Base-by-base conservation (phyloP, 116 monocot genomes). In the Iris pallida region DNA sequence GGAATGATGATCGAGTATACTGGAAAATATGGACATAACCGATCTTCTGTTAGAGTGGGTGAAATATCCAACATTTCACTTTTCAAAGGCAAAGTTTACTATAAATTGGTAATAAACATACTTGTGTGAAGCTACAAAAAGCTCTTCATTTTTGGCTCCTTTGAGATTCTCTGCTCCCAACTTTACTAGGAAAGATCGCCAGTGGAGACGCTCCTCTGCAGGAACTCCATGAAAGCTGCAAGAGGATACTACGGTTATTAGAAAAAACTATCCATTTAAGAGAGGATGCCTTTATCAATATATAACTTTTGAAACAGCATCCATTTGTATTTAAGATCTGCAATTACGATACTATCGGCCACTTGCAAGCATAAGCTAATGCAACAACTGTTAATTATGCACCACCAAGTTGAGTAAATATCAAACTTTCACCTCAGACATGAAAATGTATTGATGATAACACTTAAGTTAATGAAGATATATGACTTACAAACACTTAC, bases 91-190 rank as follows among this genome's bases (percentile, higher is more conserved):
- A 59, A 59, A 59, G 20, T 6, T 41, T 7, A 20, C 12, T 5
- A 59, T 41, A 45, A 6, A 16, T 15, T 44, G 45, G 19, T 19
- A 48, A 8, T 18, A 64, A 0, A 42, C 76, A 61, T 87, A 96
- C 96, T 96, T 96, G 87, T 96, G 92, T 14, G 96, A 87, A 63
- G 96, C 96, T 66, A 96, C 92, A 67, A 89, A 83, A 68, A 96
- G 96, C 42, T 96, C 96, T 75, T 96, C 96, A 69, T 86, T 89
- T 73, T 89, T 96, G 42, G 92, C 85, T 63, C 89, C 91, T 72
- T 87, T 96, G 47, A 92, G 96, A 68, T 96, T 96, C 52, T 96
- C 92, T 8, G 89, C 65, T 76, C 96, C 96, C 30, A 96, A 73
- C 71, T 96, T 96, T 42, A 96, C 87, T 7, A 96, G 74, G 71